phyloP scores from a whole-genome alignment of 495 filamentous ascomycete species.

The Talaromyces nanjingensis region DNA sequence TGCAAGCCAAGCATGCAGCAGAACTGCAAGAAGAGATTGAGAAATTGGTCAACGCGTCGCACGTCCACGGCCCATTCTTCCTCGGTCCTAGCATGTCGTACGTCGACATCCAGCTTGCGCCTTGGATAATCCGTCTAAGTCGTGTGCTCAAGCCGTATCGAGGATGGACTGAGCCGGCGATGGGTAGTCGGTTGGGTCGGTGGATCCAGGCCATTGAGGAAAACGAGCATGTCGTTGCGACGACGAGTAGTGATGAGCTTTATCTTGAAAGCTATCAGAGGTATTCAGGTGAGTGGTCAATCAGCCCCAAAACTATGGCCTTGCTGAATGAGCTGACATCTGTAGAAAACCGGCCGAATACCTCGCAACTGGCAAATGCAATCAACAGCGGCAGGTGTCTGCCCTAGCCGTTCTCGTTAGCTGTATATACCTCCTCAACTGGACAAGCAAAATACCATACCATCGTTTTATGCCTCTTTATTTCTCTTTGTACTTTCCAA shows the following conservation, averaged over 20 bases:
- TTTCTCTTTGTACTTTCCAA: neutral
- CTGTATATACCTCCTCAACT: neutral
- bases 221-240: constrained; percentile 65
- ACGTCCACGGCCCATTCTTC: constrained; percentile 72
- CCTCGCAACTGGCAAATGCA: constrained; percentile 51
- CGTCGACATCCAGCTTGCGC: constrained; percentile 83
- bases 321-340: neutral
- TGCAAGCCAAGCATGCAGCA: constrained; percentile 55
- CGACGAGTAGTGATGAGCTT: constrained; percentile 66
- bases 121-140: constrained; percentile 73
- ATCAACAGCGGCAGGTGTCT: constrained; percentile 50
- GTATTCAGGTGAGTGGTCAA: constrained; percentile 48
- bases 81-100: constrained; percentile 64
- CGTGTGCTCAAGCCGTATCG: constrained; percentile 74
- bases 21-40: constrained; percentile 63
- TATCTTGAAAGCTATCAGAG: constrained; percentile 68
- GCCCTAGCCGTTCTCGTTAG: constrained; percentile 23
- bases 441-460: neutral
- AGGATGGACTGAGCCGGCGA: constrained; percentile 67
- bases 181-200: constrained; percentile 60
- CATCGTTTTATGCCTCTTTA: neutral
- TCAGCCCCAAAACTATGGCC: constrained; percentile 14
- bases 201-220: constrained; percentile 82
- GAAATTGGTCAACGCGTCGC: constrained; percentile 65
- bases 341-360: constrained; percentile 54